Conservation (phyloP, 1,284 basidiomycete species). For the Apiotrichum laibachii region DNA sequence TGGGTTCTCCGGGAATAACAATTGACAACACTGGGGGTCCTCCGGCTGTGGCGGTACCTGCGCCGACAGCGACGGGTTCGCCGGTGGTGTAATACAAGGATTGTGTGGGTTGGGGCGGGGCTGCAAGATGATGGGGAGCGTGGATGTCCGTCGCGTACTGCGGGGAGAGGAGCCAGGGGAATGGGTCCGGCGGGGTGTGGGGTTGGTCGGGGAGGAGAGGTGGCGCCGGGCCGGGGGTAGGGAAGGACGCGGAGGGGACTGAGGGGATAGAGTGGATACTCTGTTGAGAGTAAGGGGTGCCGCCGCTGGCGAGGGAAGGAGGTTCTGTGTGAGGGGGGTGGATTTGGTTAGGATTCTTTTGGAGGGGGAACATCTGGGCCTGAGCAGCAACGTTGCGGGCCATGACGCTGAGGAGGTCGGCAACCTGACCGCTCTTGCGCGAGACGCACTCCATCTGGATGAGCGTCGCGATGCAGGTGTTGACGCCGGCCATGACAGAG, state of each 20-base stretch:
- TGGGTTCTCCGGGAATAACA: neutral
- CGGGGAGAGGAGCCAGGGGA: slow-evolving; percentile 1
- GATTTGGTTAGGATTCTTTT: neutral
- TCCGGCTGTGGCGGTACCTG: neutral
- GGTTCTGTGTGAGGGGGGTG: neutral
- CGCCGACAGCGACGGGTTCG: neutral
- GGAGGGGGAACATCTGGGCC: neutral
- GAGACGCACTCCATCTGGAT: slow-evolving; percentile 54
- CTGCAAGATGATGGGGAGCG: neutral
- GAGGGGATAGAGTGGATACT: neutral
- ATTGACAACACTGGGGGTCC: neutral
- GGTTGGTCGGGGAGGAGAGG: neutral
- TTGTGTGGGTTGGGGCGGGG: neutral
- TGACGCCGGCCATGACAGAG: slow-evolving; percentile 66
- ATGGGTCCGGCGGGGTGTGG: neutral
- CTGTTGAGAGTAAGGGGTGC: neutral
- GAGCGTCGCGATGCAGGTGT: slow-evolving; percentile 64
- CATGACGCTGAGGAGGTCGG: slow-evolving; percentile 3
- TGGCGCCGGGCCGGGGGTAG: neutral
- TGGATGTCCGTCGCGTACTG: neutral
- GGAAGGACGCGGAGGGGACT: neutral
- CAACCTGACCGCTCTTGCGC: slow-evolving; percentile 2
- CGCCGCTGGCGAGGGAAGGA: neutral
- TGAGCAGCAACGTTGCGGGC: slow-evolving; percentile 3
- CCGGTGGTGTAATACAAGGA: neutral